Base-by-base conservation (phyloP, 2,329 filamentous ascomycete species). In the Stachybotrys elegans region DNA sequence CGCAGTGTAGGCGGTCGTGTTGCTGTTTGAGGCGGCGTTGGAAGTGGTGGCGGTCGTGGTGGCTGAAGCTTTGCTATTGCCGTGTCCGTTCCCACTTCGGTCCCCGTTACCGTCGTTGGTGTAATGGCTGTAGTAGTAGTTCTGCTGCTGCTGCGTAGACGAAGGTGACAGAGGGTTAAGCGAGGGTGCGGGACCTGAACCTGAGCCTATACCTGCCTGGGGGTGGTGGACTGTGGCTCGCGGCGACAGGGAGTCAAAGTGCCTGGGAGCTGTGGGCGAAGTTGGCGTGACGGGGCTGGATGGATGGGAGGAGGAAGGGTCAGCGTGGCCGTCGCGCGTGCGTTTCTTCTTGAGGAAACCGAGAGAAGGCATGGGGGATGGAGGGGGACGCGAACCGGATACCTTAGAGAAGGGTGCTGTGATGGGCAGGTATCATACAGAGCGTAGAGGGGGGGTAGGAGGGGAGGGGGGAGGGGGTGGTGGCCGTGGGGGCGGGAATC, bases 321-420 rank as follows among this genome's bases (percentile, higher is more conserved):
- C 83, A 64, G 80, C 76, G 63, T 83, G 80, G 63, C 83, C 86
- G 75, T 96, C 90, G 81, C 90, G 94, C 72, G 90, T 95, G 81
- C 90, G 85, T 80, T 95, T 95, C 81, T 95, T 97, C 81, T 96
- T 96, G 66, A 97, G 82, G 65, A 96, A 90, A 69, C 89, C 89
- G 76, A 96, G 81, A 69, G 81, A 88, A 83, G 91, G 93, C 93
- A 98, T 97, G 62, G 60, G 66, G 54, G 42, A n/a, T 21, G 40
- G 8, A n/a, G 17, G 23, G 3, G 51, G n/a, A n/a, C n/a, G n/a
- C n/a, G n/a, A n/a, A n/a, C n/a, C n/a, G n/a, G n/a, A n/a, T n/a
- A n/a, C n/a, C n/a, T n/a, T n/a, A n/a, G n/a, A n/a, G n/a, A n/a
- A n/a, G n/a, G n/a, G n/a, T n/a, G n/a, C n/a, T n/a, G n/a, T n/a